These are phyloP conservation scores for Xylaria sp. DNA, from an alignment of 2,329 filamentous ascomycete genomes.

Conservation along the genomic window DNA sequence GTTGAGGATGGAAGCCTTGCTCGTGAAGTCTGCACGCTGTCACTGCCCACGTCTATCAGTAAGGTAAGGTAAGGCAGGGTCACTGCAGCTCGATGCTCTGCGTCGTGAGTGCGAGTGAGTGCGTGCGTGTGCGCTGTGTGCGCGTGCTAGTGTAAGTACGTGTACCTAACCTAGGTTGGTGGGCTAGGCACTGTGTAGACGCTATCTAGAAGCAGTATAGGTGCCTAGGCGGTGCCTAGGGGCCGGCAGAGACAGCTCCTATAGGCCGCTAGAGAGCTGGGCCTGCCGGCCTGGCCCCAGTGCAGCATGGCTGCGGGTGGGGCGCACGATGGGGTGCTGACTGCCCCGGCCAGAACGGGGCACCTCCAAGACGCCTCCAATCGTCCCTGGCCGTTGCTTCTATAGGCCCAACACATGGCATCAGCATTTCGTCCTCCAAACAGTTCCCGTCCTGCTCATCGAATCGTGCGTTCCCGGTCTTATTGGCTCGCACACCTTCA, in stretches of 20 bases:
- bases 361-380: slow-evolving; percentile 12
- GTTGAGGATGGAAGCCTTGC: slow-evolving; percentile 25
- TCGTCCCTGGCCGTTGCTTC: not conserved
- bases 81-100: too few relatives aligned
- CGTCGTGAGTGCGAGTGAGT: too few relatives aligned
- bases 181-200: too few relatives aligned
- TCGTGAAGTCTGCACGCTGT: slow-evolving; percentile 17
- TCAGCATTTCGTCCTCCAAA: slow-evolving; percentile 11
- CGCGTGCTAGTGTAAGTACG: too few relatives aligned
- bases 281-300: not conserved
- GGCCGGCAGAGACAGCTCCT: not conserved
- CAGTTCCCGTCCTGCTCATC: slow-evolving; percentile 5
- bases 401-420: slow-evolving; percentile 5
- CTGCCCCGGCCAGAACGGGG: slow-evolving; percentile 10
- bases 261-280: not conserved
- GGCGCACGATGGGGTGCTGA: not conserved
- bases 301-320: slow-evolving; percentile 12
- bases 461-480: slow-evolving; percentile 17
- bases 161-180: too few relatives aligned
- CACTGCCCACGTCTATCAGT: slow-evolving; percentile 6
- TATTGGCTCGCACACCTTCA: slow-evolving; percentile 25
- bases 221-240: not conserved
- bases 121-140: not conserved
- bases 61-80: too few relatives aligned
- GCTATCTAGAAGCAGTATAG: too few relatives aligned